These are phyloP conservation scores for Tetrapisispora taiwanensis DNA, from an alignment of 805 yeast species.

Conservation along the genomic window DNA sequence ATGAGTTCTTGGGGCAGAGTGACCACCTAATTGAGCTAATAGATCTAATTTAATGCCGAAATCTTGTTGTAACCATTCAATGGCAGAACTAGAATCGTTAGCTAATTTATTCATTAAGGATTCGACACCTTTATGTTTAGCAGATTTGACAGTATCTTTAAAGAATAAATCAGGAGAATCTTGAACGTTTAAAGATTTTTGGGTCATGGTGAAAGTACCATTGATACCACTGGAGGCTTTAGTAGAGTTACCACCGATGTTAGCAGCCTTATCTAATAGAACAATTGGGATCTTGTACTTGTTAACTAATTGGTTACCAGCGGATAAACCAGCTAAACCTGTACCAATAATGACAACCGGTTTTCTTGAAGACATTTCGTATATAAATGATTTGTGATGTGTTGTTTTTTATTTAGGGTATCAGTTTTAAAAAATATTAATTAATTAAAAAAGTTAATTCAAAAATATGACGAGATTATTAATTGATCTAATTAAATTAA, in stretches of 20 bases:
- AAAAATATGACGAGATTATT: too few species aligned
- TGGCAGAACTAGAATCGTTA: constrained; percentile 52
- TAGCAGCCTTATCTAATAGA: constrained; percentile 39
- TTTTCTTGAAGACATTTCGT: constrained; percentile 3
- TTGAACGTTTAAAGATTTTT: constrained; percentile 36
- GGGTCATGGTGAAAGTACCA: constrained; percentile 61
- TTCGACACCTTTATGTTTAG: constrained; percentile 51
- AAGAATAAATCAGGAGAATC: constrained; percentile 55
- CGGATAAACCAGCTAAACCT: constrained; percentile 48
- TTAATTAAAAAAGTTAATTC: too few species aligned
- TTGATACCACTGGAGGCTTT: constrained; percentile 58
- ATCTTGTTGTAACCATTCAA: constrained; percentile 61
- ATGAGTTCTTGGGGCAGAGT: constrained; percentile 71
- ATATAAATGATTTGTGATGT: background rate
- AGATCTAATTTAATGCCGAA: constrained; percentile 53
- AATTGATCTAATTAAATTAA: background rate
- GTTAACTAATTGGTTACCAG: constrained; percentile 32
- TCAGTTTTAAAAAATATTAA: too few species aligned
- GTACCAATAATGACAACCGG: constrained; percentile 44
- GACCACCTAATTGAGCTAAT: constrained; percentile 76
- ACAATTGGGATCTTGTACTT: constrained; percentile 34
- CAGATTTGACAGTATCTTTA: constrained; percentile 58
- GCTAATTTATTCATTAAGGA: constrained; percentile 50
- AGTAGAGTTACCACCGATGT: constrained; percentile 49
- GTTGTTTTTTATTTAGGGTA: too few species aligned